Base-by-base conservation (phyloP, 1,284 basidiomycete species). In the Tranzscheliella williamsii region DNA sequence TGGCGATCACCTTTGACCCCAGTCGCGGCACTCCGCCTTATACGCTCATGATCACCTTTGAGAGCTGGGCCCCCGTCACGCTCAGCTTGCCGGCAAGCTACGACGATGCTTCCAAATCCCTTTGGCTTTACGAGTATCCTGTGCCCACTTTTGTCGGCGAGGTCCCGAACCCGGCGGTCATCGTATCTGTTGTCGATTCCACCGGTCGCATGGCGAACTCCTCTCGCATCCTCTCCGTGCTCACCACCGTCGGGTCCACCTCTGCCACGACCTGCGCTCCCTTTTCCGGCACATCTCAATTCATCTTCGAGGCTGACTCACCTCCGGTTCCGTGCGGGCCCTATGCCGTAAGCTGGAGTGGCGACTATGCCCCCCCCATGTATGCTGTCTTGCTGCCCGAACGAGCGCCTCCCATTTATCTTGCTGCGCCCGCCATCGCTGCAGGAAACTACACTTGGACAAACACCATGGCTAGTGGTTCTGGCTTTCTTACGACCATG, bases 1-100 rank as follows among this genome's bases (percentile, higher is more conserved):
- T 72, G 46, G 64, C 69, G 47, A 69, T 72, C 52, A 69, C 66
- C 18, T 72, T 67, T 17, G 52, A 67, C 18, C 63, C 67, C 2
- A 47, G 51, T 33, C 34, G 35, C 15, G 69, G 66, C 20, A 62
- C 38, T 7, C 60, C 69, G 3, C 69, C 69, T 4, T 72, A 64
- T 32, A 62, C 63, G 0, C 34, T 72, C 64, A 64, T 67, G 61
- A 51, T 68, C 36, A 54, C 44, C 46, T 30, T 51, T 32, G 58
- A 56, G 26, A 56, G 62, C 29, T 70, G 58, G 44, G 65, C 48
- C 42, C 56, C 67, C 5, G 42, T 62, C 47, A 47, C 41, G 8
- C 21, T 69, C 38, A 35, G 26, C n/a, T 35, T 72, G 4, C 53
- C 63, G 1, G 30, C 41, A 2, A 48, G 43, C 18, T 72, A 67